Evolutionary conservation across 225 moss, liverwort and hornwort species (phyloP), one percentile per base, ranked within the genome.

Genomic region (Bryoerythrophyllum caledonicum): DNA sequence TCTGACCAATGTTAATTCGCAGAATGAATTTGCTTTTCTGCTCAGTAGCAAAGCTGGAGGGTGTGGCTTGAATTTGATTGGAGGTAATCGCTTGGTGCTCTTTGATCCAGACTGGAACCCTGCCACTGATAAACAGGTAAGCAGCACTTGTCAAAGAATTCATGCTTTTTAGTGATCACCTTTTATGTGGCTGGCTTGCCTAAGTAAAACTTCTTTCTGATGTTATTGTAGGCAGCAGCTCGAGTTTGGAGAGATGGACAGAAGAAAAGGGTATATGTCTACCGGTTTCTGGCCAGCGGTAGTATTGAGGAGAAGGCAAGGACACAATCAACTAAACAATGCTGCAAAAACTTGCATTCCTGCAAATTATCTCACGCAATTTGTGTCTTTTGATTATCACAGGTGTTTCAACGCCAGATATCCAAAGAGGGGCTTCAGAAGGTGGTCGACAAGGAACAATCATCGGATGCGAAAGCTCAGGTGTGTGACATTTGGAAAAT

Each of bases 81-180:
- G 94, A 74, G 97, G 97, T 41, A 97, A 94, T 73, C 94, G 97
- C 63, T 75, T 97, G 84, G 97, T 97, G 65, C 90, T 97, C 60
- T 97, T 97, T 78, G 97, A 97, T 82, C 97, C 97, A 48, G 97
- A 97, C 72, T 97, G 97, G 97, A 97, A 97, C 75, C 94, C 94
- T 78, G 97, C 97, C 32, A 97, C 92, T 60, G 97, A 97, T 80
- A 97, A 97, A 82, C 97, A 97, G 90, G 94, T 96, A 27, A 77
- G 49, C 28, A 63, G 54, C 24, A 24, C 23, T 40, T 63, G 13
- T 64, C 41, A 60, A 59, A 56, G 30, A 44, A 75, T 27, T 15
- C 46, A 24, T 66, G 41, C 60, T 67, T 69, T 44, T 13, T 2
- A 25, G 68, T 69, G 68, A 58, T 46, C 28, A 6, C 38, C 16